phyloP scores from a whole-genome alignment of 2,329 filamentous ascomycete genomes.

The Clonostachys rosea region DNA sequence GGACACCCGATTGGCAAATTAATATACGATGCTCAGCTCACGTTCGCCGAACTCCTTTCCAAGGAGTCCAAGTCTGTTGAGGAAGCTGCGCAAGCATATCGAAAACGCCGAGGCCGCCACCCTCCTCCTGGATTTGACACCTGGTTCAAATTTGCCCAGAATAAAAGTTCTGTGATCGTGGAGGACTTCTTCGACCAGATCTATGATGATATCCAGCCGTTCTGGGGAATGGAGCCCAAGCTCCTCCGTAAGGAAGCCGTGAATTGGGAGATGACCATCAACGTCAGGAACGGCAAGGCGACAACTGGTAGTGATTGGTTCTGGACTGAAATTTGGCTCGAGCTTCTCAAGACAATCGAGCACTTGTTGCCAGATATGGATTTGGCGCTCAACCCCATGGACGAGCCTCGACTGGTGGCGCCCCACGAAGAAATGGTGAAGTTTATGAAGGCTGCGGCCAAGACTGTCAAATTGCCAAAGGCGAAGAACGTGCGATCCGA shows the following conservation, averaged over 20 bases:
- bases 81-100: constrained; percentile 53
- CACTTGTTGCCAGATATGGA: constrained; percentile 62
- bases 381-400: constrained; percentile 61
- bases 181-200: constrained; percentile 63
- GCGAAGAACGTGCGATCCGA: constrained; percentile 35
- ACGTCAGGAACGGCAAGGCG: constrained; percentile 47
- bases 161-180: constrained; percentile 48
- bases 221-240: constrained; percentile 46
- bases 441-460: constrained; percentile 47
- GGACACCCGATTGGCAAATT: constrained; percentile 48
- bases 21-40: constrained; percentile 36
- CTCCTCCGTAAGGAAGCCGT: constrained; percentile 45
- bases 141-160: constrained; percentile 53
- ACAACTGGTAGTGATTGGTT: constrained; percentile 49
- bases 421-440: constrained; percentile 57
- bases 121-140: constrained; percentile 59
- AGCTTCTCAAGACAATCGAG: constrained; percentile 47
- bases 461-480: constrained; percentile 35
- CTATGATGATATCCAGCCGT: constrained; percentile 55
- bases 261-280: constrained; percentile 58
- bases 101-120: constrained; percentile 52
- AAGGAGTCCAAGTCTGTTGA: constrained; percentile 43
- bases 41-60: constrained; percentile 30
- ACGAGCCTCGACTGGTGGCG: constrained; percentile 60
- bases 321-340: constrained; percentile 52